phyloP scores from a whole-genome alignment of 75 land plant genomes.

The Pinus taeda region DNA sequence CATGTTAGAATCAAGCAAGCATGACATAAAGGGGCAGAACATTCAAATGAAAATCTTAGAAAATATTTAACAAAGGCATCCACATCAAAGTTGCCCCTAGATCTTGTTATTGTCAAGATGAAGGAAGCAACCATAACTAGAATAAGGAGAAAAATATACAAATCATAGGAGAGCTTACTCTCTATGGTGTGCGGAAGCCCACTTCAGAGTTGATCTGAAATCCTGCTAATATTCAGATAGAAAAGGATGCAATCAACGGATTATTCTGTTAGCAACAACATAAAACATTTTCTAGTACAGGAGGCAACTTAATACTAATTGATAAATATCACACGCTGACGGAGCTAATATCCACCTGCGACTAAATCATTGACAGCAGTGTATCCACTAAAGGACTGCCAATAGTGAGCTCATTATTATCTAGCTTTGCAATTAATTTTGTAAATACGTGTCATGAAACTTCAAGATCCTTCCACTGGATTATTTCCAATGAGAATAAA shows the following conservation, averaged over 20 bases:
- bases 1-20: too few relatives aligned
- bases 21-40: too few relatives aligned
- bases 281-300: constrained; percentile 1
- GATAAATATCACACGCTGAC: neutral
- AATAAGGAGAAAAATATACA: constrained; percentile 5
- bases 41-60: too few relatives aligned
- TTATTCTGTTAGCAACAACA: neutral
- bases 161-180: constrained; percentile 13
- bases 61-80: neutral
- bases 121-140: constrained; percentile 11
- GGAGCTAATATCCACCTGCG: constrained; percentile 7
- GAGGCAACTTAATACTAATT: constrained; percentile 2
- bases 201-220: constrained; percentile 11
- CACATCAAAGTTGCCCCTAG: neutral
- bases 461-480: neutral
- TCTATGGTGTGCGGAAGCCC: constrained; percentile 13
- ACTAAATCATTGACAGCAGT: neutral
- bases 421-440: neutral
- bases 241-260: constrained; percentile 8
- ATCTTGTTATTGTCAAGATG: constrained; percentile 5
- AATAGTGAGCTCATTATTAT: neutral
- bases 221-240: constrained; percentile 10
- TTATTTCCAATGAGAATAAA: neutral
- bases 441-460: neutral
- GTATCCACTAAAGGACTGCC: neutral